These are phyloP conservation scores for Ashbya aceris DNA, from an alignment of 1,139 yeast genomes.

Conservation along the genomic window DNA sequence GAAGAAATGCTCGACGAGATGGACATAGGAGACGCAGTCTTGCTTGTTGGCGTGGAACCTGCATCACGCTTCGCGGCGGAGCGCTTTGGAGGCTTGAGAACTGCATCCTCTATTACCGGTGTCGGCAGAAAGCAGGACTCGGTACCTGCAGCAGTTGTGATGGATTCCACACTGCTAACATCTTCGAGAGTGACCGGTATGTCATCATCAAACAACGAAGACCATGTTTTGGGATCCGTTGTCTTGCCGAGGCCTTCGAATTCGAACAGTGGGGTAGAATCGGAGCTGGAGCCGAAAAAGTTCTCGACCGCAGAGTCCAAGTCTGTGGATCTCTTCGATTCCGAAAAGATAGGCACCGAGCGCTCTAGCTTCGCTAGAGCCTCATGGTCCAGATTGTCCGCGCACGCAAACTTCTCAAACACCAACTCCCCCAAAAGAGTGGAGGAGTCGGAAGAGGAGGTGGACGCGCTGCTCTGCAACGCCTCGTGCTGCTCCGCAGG, in stretches of 20 bases:
- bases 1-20: neutral
- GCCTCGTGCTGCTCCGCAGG: constrained; percentile 3
- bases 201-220: constrained; percentile 47
- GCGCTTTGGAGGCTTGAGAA: constrained; percentile 6
- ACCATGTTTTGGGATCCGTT: constrained; percentile 48
- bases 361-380: constrained; percentile 5
- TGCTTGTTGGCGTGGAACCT: neutral
- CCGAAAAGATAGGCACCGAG: constrained; percentile 7
- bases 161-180: constrained; percentile 12
- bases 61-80: neutral
- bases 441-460: neutral
- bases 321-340: constrained; percentile 38
- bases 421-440: constrained; percentile 36
- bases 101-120: constrained; percentile 25
- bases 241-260: constrained; percentile 37
- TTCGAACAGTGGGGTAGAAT: constrained; percentile 58
- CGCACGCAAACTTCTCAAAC: constrained; percentile 30
- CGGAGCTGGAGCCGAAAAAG: constrained; percentile 40
- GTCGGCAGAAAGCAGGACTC: constrained; percentile 22
- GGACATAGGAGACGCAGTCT: neutral
- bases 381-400: constrained; percentile 3
- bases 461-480: neutral
- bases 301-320: constrained; percentile 55
- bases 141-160: neutral
- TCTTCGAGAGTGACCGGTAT: constrained; percentile 29